Evolutionary conservation across 306 rosid genomes (phyloP), one percentile per base, ranked within the genome.

Genomic region (Quercus glauca): DNA sequence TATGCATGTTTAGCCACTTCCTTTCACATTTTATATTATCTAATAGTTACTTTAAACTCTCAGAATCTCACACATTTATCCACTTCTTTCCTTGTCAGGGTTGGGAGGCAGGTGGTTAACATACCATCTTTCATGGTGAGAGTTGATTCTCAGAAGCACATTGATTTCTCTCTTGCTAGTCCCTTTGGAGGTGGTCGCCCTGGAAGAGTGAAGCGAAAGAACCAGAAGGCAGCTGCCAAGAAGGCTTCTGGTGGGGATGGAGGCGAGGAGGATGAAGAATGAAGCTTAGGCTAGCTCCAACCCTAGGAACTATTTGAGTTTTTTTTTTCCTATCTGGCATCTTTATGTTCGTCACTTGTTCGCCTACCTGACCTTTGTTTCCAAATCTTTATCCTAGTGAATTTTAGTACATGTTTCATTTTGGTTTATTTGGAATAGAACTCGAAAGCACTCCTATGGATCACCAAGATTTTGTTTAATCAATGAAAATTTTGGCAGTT

Each of bases 21-120:
- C 14, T 15, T 4, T 12, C 1, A 5, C 52, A 18, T 23, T 6
- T 18, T 64, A 14, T 15, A 28, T 13, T 28, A 26, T 61, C 26
- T 20, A 19, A 57, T 57, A 8, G 23, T 19, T 57, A 8, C 25
- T 20, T 19, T 23, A n/a, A 28, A n/a, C 7, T 19, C 21, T 29
- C 20, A 17, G 8, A 33, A 31, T 3, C 37, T 67, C 72, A 31
- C 25, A 33, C 14, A 18, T 33, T 33, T 75, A 33, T 43, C 49
- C 11, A 7, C 55, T 67, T 28, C 21, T 71, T 5, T 55, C 53
- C 12, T 49, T 60, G 5, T 31, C 81, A 91, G 96, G 88, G 96
- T 91, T 75, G 93, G 92, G 11, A 86, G 96, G 75, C 93, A 91
- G 80, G 92, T 89, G 37, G 95, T 89, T 72, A 91, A 91, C 85